Evolutionary conservation across 208 protist genomes (phyloP).

Genomic region (Leishmania turanica): DNA sequence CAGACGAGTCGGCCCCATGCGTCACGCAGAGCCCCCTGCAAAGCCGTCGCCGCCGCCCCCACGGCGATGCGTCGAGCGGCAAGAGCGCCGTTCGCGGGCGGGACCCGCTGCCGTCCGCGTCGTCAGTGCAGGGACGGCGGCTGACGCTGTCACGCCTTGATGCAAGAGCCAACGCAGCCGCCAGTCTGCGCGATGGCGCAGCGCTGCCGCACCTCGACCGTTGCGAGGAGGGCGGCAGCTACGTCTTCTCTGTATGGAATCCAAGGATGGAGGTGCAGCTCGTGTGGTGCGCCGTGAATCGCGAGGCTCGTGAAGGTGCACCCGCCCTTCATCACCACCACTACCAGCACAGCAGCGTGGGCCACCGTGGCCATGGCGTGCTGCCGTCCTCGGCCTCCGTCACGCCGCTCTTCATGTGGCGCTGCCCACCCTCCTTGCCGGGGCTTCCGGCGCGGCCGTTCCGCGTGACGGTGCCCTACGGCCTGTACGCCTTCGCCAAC

Average conservation of each 20-base stretch:
- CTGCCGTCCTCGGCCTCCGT: constrained; percentile 14
- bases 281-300: constrained; percentile 80
- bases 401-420: constrained; percentile 59
- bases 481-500: constrained; percentile 47
- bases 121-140: neutral
- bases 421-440: constrained; percentile 74
- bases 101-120: constrained; percentile 3
- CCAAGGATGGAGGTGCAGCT: constrained; percentile 54
- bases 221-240: constrained; percentile 71
- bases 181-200: neutral
- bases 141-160: neutral
- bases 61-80: neutral
- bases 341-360: neutral
- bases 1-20: neutral
- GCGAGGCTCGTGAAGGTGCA: constrained; percentile 30
- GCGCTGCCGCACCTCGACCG: constrained; percentile 10
- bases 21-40: constrained; percentile 12
- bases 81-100: neutral
- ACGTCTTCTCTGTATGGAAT: constrained; percentile 74
- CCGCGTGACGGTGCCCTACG: constrained; percentile 55
- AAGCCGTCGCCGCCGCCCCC: neutral
- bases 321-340: constrained; percentile 29
- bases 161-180: neutral
- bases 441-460: constrained; percentile 61
- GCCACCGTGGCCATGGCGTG: neutral